Percentiles rank a stretch among this genome's conserved stretches.
Evolutionary conservation across 2,329 filamentous ascomycete genomes (phyloP).

Genomic region (Aspergillus fijiensis): DNA sequence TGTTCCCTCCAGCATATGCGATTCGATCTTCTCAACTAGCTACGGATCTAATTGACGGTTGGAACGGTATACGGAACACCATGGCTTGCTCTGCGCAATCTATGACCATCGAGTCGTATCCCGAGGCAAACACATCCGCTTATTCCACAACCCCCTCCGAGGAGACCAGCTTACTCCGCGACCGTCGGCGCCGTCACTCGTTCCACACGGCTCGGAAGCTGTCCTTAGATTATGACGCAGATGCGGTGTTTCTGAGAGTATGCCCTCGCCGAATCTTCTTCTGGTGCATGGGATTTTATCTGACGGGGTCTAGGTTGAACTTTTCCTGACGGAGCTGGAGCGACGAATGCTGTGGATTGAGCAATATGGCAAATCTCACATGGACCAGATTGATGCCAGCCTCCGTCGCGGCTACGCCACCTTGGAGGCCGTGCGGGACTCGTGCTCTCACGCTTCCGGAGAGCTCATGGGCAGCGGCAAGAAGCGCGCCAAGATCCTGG

Average conservation of each 20-base stretch:
- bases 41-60: conserved; percentile 5
- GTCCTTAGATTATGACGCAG: conserved; percentile 47
- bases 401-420: conserved; percentile 83
- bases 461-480: conserved; percentile 86
- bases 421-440: conserved; percentile 78
- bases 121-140: conserved; percentile 28
- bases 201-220: conserved; percentile 45
- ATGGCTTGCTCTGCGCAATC: conserved; percentile 44
- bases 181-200: conserved; percentile 46
- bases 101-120: conserved; percentile 41
- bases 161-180: conserved; percentile 37
- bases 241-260: conserved; percentile 46
- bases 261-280: conserved; percentile 11
- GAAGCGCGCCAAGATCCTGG: conserved; percentile 79
- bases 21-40: conserved; percentile 11
- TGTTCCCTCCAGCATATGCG: conserved; percentile 16
- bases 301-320: conserved; percentile 40
- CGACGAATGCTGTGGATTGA: conserved; percentile 84
- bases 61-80: background rate
- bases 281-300: conserved; percentile 2
- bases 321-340: conserved; percentile 74
- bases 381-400: conserved; percentile 77
- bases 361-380: conserved; percentile 76
- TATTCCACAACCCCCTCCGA: conserved; percentile 33
- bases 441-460: conserved; percentile 86